Evolutionary conservation across 345 rosid species (phyloP).

Genomic region (Dipteronia dyeriana): DNA sequence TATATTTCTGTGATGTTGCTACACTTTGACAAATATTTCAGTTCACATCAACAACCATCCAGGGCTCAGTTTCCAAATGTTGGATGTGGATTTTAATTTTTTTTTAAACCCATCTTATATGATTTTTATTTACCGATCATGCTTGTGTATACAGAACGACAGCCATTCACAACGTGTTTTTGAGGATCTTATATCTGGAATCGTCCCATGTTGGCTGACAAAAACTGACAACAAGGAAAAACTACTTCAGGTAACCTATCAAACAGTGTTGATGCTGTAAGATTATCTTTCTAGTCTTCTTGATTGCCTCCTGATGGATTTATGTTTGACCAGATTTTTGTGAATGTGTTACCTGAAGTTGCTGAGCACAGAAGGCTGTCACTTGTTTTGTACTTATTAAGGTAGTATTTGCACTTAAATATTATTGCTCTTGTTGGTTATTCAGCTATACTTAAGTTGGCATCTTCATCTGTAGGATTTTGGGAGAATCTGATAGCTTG

Average conservation of each 20-base stretch:
- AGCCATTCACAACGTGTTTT: slow-evolving; percentile 68
- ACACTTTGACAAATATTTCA: neutral
- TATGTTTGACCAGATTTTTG: slow-evolving; percentile 60
- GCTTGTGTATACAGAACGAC: slow-evolving; percentile 54
- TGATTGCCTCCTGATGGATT: slow-evolving; percentile 14
- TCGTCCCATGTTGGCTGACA: slow-evolving; percentile 83
- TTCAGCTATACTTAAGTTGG: slow-evolving; percentile 17
- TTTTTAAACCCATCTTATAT: neutral
- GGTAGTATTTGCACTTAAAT: slow-evolving; percentile 46
- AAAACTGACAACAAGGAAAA: slow-evolving; percentile 53
- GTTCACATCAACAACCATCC: slow-evolving; percentile 4
- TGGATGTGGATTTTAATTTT: neutral
- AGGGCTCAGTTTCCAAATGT: slow-evolving; percentile 4
- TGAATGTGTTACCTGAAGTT: slow-evolving; percentile 74
- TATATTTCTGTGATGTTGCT: slow-evolving; percentile 13
- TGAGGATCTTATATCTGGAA: slow-evolving; percentile 76
- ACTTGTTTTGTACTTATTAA: slow-evolving; percentile 62
- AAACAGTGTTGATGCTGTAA: neutral
- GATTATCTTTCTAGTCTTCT: neutral
- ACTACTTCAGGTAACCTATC: slow-evolving; percentile 65
- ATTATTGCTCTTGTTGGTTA: slow-evolving; percentile 8
- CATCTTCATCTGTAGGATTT: slow-evolving; percentile 51
- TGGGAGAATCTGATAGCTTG: slow-evolving; percentile 78
- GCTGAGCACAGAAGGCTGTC: slow-evolving; percentile 77
- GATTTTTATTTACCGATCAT: slow-evolving; percentile 1